These are phyloP conservation scores for Xylaria sp. DNA, from an alignment of 2,329 filamentous ascomycete species.

Conservation along the genomic window DNA sequence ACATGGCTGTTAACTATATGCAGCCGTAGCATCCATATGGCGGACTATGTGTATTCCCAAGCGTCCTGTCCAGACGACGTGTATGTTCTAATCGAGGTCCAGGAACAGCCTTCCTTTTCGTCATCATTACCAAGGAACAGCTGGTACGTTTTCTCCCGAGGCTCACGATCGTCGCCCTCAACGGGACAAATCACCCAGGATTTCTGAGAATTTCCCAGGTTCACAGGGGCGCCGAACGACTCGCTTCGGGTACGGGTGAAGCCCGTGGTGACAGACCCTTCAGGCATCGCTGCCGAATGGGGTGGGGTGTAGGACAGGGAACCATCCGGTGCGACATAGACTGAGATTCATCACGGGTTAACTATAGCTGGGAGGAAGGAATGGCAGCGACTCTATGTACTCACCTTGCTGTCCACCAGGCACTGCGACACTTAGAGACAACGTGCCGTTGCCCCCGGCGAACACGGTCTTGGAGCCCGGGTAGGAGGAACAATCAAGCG, in stretches of 20 bases:
- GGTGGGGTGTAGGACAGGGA: constrained; percentile 28
- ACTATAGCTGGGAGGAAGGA: background rate
- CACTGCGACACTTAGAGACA: constrained; percentile 22
- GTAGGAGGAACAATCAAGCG: constrained; percentile 23
- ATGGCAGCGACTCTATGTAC: background rate
- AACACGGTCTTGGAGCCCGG: constrained; percentile 23
- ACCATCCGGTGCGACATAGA: constrained; percentile 27
- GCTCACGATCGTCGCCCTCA: constrained; percentile 19
- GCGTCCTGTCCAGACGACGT: constrained; percentile 7
- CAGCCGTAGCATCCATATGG: background rate
- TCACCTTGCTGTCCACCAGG: constrained; percentile 31
- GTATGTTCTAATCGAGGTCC: constrained; percentile 14
- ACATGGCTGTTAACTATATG: background rate
- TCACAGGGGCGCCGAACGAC: constrained; percentile 11
- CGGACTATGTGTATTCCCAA: constrained; percentile 15
- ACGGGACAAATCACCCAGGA: constrained; percentile 23
- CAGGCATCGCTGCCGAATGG: constrained; percentile 24
- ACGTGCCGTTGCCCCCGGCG: constrained; percentile 12
- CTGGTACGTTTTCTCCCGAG: constrained; percentile 26
- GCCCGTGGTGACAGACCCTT: constrained; percentile 17
- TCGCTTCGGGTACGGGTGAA: constrained; percentile 17
- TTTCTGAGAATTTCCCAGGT: constrained; percentile 1
- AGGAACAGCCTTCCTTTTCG: constrained; percentile 4
- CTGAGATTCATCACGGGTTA: constrained; percentile 8
- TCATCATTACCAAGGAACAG: constrained; percentile 10